Conservation (phyloP, 352 stramenopile species). For the Phytopythium delawarense region DNA sequence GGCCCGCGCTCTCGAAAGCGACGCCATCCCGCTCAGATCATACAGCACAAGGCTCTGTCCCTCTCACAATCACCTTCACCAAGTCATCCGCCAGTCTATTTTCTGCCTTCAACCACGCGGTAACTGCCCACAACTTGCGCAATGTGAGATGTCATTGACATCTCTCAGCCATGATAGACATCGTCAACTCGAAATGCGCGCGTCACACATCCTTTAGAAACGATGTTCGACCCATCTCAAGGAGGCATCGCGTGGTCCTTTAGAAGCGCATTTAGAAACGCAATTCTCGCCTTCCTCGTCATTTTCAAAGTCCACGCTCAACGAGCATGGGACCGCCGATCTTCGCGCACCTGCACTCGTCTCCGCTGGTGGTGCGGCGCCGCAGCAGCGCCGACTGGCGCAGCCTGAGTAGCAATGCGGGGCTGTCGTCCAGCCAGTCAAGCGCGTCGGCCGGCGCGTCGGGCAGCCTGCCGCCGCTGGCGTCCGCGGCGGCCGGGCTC, state of each 20-base stretch:
- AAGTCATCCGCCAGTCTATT: background rate
- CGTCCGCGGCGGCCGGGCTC: slow-evolving; percentile 23
- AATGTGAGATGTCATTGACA: background rate
- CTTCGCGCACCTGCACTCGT: slow-evolving; percentile 84
- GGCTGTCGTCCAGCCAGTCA: too few relatives aligned
- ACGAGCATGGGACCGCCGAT: slow-evolving; percentile 27
- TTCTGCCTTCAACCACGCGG: background rate
- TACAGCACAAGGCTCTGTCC: background rate
- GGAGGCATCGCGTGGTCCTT: too few relatives aligned
- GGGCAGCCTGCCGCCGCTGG: slow-evolving; percentile 11
- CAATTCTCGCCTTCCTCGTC: too few relatives aligned
- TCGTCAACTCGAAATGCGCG: too few relatives aligned
- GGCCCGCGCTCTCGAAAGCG: background rate
- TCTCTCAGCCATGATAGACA: too few relatives aligned
- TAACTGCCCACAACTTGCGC: background rate
- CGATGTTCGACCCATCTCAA: too few relatives aligned
- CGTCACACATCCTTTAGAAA: too few relatives aligned
- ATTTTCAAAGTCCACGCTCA: too few relatives aligned
- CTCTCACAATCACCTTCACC: background rate
- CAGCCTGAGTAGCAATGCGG: slow-evolving; percentile 26
- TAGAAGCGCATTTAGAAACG: too few relatives aligned
- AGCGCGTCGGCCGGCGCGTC: background rate
- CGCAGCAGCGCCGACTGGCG: slow-evolving; percentile 55
- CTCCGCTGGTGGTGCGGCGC: slow-evolving; percentile 70
- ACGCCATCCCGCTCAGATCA: background rate